Evolutionary conservation across 2,329 filamentous ascomycete genomes (phyloP), one percentile per base, ranked within the genome.

Genomic region (Microdochium paspali): DNA sequence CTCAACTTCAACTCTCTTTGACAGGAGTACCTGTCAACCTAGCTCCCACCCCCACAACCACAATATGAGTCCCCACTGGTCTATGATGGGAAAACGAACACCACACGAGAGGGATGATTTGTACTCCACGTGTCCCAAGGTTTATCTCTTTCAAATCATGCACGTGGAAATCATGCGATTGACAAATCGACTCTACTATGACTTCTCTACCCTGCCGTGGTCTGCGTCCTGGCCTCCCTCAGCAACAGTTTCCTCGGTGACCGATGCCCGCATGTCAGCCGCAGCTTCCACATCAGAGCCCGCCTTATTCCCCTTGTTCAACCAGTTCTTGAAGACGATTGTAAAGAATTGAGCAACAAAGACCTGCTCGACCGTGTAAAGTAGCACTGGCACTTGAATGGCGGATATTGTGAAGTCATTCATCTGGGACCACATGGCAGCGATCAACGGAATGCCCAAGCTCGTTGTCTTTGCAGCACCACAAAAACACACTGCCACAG

Each of bases 391-490:
- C 25, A 85, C 77, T 58, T 82, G 77, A 43, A 84, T 73, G 53
- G 76, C 78, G 0, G 76, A 72, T 50, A 76, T 69, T 20, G 77
- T 72, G 32, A 76, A 63, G 40, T 77, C 63, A 52, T 74, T 71
- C 10, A 79, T 64, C 13, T 75, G 69, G 13, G 69, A 66, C 69
- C 82, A 88, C 77, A 88, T 87, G 49, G 84, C 77, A 26, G 79
- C 77, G 45, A 79, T 73, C 24, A 88, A 60, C 0, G 84, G 84
- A 7, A 88, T 84, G 0, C 84, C 83, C 49, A 88, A 69, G 2
- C 79, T 81, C 1, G 83, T 82, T 2, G 84, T 86, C 63, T 89
- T 89, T 13, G 84, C 84, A 0, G 84, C 82, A 24, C 80, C 82
- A 56, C 83, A 87, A 62, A 87, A 87, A 54, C 83, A 87, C 13